Conservation (phyloP, 148 eudicot species). For the Selenicereus undatus region DNA sequence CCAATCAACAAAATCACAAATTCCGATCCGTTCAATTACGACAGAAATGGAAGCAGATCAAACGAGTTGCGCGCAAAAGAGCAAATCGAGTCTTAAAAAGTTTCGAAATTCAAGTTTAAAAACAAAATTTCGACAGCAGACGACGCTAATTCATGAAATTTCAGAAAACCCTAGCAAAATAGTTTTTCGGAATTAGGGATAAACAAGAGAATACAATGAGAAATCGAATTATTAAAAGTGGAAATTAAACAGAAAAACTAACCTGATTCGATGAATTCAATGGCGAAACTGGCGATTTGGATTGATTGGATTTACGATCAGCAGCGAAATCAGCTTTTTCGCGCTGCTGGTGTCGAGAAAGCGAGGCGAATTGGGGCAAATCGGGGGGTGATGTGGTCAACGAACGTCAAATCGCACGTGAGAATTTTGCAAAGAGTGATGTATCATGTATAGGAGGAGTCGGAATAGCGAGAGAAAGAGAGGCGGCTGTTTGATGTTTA, state of each 20-base stretch:
- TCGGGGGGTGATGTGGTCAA: too few relatives aligned
- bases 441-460: too few relatives aligned
- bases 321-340: background rate
- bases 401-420: too few relatives aligned
- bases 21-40: background rate
- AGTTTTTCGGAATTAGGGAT: constrained; percentile 8
- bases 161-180: constrained; percentile 26
- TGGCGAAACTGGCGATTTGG: background rate
- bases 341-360: background rate
- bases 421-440: background rate
- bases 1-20: background rate
- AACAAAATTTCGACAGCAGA: background rate
- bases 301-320: constrained; percentile 10
- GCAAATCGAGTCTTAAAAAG: background rate
- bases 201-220: background rate
- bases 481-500: background rate
- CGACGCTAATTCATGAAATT: constrained; percentile 6
- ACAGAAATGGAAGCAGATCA: constrained; percentile 6
- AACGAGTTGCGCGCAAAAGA: background rate
- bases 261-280: constrained; percentile 17
- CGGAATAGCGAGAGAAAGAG: constrained; percentile 14
- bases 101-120: background rate
- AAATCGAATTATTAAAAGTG: background rate
- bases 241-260: background rate
- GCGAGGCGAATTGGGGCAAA: too few relatives aligned